Evolutionary conservation across 495 filamentous ascomycete species (phyloP), one percentile per base, ranked within the genome.

Genomic region (Aspergillus cavernicola): DNA sequence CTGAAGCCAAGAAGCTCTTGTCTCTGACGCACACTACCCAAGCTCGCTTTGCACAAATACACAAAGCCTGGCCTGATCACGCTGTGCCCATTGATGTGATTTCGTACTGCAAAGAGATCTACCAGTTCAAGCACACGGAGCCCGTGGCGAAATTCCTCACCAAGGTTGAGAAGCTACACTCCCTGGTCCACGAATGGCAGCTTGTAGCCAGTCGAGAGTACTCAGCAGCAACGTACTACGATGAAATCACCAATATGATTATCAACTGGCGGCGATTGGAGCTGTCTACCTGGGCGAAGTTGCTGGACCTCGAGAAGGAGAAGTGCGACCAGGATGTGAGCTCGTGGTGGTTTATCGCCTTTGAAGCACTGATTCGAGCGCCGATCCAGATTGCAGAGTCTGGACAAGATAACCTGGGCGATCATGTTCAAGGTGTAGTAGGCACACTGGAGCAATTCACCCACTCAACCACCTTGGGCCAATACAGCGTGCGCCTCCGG

Each of bases 341-440:
- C 55, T 84, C 86, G 10, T 99, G 93, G 92, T 99, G 92, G 89
- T 99, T 97, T 62, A 81, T 97, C 38, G 89, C 92, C 6, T 97
- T 95, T 47, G 89, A 96, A 68, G 87, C 81, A 23, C 81, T 96
- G 44, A 77, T 99, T 58, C 87, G 84, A 4, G 85, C 83, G 29
- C 85, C 92, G 0, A 67, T 89, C 29, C 79, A 81, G 16, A 73
- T 85, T 45, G 71, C 77, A 2, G 78, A 85, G 55, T 67, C 72
- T 48, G 75, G 72, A 6, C 63, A 72, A 23, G 62, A 79, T 15
- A 80, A 84, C 45, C 64, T 95, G 52, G 68, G 75, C 23, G 65
- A 70, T 4, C 85, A 96, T 68, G 76, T 81, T 2, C 75, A 81
- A 52, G 79, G 83, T 42, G 74, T 96, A 2, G 72, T 96, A 4